Evolutionary conservation across 768 basidiomycete genomes (phyloP).

Genomic region (Kwoniella mangroviensis): DNA sequence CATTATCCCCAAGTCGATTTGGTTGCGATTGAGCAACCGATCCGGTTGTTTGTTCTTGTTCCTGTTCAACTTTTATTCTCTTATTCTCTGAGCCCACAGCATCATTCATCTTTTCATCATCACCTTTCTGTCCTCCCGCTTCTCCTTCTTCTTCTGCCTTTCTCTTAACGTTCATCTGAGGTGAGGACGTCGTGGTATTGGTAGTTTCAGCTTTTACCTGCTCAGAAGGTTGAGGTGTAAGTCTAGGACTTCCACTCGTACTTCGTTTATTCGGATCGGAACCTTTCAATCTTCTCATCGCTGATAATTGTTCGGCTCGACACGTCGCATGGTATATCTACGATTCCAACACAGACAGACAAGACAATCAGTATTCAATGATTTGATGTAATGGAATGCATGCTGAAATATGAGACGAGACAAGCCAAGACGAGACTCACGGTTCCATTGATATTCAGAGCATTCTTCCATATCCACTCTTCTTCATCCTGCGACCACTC

Average conservation of each 20-base stretch:
- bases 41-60: no score
- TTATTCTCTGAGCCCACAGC: slow-evolving; percentile 13
- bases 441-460: slow-evolving; percentile 78
- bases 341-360: background rate
- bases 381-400: background rate
- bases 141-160: slow-evolving; percentile 21
- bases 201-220: slow-evolving; percentile 1
- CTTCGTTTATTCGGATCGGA: slow-evolving; percentile 21
- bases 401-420: background rate
- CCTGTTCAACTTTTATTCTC: slow-evolving; percentile 22
- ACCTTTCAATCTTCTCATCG: slow-evolving; percentile 31
- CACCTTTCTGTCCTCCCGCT: slow-evolving; percentile 1
- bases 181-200: background rate
- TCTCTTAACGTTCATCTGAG: slow-evolving; percentile 11
- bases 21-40: no score
- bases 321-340: slow-evolving; percentile 95
- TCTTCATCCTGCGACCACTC: slow-evolving; percentile 95
- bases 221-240: slow-evolving; percentile 26
- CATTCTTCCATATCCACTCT: slow-evolving; percentile 98
- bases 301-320: slow-evolving; percentile 68
- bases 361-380: background rate
- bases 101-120: slow-evolving; percentile 2
- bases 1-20: no score
- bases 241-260: slow-evolving; percentile 28
- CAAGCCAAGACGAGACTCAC: slow-evolving; percentile 59